Evolutionary conservation across 495 filamentous ascomycete genomes (phyloP), one percentile per base, ranked within the genome.

Genomic region (Aspergillus carlsbadensis): DNA sequence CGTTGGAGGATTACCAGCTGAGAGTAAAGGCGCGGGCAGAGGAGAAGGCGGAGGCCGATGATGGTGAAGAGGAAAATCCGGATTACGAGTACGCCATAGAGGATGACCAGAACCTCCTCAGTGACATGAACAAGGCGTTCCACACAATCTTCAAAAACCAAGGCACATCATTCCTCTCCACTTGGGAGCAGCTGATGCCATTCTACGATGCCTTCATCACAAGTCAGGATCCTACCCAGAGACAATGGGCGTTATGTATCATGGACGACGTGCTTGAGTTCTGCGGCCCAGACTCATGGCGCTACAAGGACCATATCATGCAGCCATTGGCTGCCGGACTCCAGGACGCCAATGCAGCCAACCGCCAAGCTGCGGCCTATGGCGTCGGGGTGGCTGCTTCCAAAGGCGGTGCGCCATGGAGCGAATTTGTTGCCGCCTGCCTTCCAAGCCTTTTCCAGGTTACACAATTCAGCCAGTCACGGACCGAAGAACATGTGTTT

Each of bases 81-180:
- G 73, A 76, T 21, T 71, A 69, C 49, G 75, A 77, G 47, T 88
- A 94, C 63, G 95, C 95, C 6, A 89, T 99, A 33, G 95, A 99
- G 71, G 95, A 99, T 61, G 95, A 99, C 67, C 94, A 98, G 70
- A 92, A 90, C 22, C 77, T 99, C 18, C 84, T 99, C 44, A 96
- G 92, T 8, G 95, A 99, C 66, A 99, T 99, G 95, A 99, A 98
- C 85, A 99, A 99, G 78, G 91, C 95, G 0, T 99, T 96, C 83
- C 95, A 99, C 71, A 94, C 90, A 41, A 91, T 99, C 63, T 98
- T 98, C 79, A 97, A 97, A 79, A 90, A 96, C 78, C 90, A 95
- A 65, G 88, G 90, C 53, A 79, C 82, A 15, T 68, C 78, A 24
- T 99, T 98, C 82, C 82, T 99, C 48, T 88, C 84, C 8, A 72